These are phyloP conservation scores for Nowakowskiella sp. DNA, from an alignment of 192 early-diverging fungal species.

Conservation along the genomic window DNA sequence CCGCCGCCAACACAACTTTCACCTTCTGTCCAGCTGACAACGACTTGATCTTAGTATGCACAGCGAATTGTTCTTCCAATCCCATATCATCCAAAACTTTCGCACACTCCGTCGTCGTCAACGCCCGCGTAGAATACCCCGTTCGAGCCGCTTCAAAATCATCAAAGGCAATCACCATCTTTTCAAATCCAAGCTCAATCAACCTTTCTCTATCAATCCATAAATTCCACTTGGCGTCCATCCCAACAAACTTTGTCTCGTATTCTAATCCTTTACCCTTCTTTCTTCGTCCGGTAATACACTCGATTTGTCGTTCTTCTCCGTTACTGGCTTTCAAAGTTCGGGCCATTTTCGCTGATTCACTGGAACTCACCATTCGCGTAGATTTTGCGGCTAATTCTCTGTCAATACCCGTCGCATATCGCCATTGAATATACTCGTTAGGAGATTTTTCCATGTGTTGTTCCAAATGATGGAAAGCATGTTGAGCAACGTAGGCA, in stretches of 20 bases:
- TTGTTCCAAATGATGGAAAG: slow-evolving; percentile 79
- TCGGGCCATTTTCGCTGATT: slow-evolving; percentile 43
- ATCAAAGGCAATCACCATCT: slow-evolving; percentile 71
- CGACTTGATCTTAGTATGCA: slow-evolving; percentile 64
- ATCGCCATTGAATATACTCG: slow-evolving; percentile 80
- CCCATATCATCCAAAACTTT: slow-evolving; percentile 67
- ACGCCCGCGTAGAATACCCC: slow-evolving; percentile 61
- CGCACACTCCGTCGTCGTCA: slow-evolving; percentile 59
- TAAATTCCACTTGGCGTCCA: slow-evolving; percentile 55
- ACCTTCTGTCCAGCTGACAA: slow-evolving; percentile 82
- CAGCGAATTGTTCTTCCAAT: slow-evolving; percentile 67
- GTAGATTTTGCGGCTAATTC: slow-evolving; percentile 65
- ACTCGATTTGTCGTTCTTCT: slow-evolving; percentile 54
- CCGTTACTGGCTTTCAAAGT: slow-evolving; percentile 38
- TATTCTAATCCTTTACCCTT: slow-evolving; percentile 74
- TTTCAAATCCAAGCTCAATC: slow-evolving; percentile 63
- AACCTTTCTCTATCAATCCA: slow-evolving; percentile 65
- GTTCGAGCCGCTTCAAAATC: slow-evolving; percentile 67
- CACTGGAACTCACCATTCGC: slow-evolving; percentile 58
- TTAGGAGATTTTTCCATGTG: slow-evolving; percentile 77
- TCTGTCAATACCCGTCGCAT: slow-evolving; percentile 67
- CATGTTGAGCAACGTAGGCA: slow-evolving; percentile 80
- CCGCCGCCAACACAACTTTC: slow-evolving; percentile 75
- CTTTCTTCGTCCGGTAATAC: slow-evolving; percentile 63
- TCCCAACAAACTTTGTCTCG: slow-evolving; percentile 66